phyloP scores from a whole-genome alignment of 2,329 filamentous ascomycete genomes.

The Fusarium floridanum region DNA sequence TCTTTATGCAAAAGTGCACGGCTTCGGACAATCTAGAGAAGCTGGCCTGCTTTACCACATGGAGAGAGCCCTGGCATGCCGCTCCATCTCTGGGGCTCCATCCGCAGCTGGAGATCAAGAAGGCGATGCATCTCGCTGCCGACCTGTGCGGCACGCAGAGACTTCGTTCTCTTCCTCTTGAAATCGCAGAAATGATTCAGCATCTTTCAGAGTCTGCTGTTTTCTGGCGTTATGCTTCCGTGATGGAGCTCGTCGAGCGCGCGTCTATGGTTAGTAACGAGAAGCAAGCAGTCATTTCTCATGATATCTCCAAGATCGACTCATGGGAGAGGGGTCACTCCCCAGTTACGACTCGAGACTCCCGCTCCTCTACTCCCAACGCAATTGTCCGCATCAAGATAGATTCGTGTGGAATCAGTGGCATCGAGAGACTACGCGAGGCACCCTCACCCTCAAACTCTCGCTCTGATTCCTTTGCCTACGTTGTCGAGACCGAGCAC shows the following conservation, averaged over 20 bases:
- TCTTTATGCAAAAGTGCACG: not conserved
- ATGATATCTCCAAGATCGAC: not conserved
- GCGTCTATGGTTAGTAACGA: not conserved
- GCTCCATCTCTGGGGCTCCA: not conserved
- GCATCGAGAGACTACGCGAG: not conserved
- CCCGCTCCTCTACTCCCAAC: not conserved
- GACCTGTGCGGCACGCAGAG: not conserved
- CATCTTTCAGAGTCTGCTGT: not conserved
- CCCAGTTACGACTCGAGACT: too few species aligned
- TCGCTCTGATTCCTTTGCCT: not conserved
- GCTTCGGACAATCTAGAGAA: not conserved
- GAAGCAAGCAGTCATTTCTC: not conserved
- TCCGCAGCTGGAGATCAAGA: not conserved
- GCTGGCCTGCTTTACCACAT: not conserved
- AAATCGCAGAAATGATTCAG: not conserved
- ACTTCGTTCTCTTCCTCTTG: not conserved
- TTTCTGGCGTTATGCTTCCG: not conserved
- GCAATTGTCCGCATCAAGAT: not conserved
- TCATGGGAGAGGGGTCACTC: not conserved
- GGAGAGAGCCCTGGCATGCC: not conserved
- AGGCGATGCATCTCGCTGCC: not conserved
- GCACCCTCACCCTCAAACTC: not conserved
- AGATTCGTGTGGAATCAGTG: not conserved
- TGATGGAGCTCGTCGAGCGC: not conserved
- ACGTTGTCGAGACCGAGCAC: not conserved